A percentile compares a stretch with the other conserved stretches of the same genome.
Conservation (phyloP, 352 stramenopile species). For the Phytophthora meadii region DNA sequence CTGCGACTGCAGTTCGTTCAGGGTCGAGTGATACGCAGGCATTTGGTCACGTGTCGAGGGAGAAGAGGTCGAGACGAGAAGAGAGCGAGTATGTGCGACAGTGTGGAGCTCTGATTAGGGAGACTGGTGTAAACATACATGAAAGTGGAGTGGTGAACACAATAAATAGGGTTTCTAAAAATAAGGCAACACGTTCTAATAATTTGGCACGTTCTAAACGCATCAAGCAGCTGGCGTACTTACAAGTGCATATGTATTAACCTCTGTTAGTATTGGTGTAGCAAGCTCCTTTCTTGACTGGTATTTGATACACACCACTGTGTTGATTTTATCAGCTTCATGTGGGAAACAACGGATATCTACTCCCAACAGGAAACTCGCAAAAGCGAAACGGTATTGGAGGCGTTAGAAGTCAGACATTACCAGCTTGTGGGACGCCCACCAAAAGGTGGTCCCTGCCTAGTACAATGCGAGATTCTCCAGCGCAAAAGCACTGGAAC, state of each 20-base stretch:
- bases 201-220: not conserved
- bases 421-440: not conserved
- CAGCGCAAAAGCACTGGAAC: constrained; percentile 1
- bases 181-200: too few species aligned
- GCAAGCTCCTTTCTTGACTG: too few species aligned
- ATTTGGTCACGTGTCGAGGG: constrained; percentile 37
- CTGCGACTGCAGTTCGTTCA: constrained; percentile 75
- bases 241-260: too few species aligned
- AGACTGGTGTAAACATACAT: constrained; percentile 14
- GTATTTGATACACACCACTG: too few species aligned
- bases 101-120: constrained; percentile 19
- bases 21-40: constrained; percentile 94
- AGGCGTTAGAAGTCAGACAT: too few species aligned
- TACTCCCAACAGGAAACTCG: too few species aligned
- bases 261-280: not conserved
- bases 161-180: too few species aligned
- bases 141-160: not conserved
- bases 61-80: constrained; percentile 8
- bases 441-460: not conserved
- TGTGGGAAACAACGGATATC: too few species aligned
- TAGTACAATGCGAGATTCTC: not conserved
- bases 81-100: constrained; percentile 29
- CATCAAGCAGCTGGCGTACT: constrained; percentile 3
- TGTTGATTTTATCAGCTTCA: too few species aligned
- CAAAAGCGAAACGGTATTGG: too few species aligned